Conservation (phyloP, 208 protist species). For the Leishmania turanica region DNA sequence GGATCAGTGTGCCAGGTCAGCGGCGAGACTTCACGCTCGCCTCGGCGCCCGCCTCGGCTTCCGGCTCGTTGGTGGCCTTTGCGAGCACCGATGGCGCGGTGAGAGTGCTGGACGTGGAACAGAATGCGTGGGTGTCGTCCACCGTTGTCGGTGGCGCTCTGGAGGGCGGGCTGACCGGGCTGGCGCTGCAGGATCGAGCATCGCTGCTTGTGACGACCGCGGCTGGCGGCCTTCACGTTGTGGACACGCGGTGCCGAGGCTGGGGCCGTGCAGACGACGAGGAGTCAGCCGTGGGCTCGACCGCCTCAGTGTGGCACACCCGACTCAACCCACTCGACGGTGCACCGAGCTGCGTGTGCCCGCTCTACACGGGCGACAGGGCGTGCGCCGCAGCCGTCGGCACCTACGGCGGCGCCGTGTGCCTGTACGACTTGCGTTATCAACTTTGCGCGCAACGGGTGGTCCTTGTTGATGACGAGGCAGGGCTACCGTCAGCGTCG, state of each 20-base stretch:
- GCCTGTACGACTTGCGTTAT: slow-evolving; percentile 79
- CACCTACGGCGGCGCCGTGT: slow-evolving; percentile 45
- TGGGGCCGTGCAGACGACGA: neutral
- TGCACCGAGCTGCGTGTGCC: slow-evolving; percentile 39
- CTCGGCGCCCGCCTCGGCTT: neutral
- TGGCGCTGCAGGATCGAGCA: slow-evolving; percentile 25
- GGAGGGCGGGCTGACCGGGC: slow-evolving; percentile 39
- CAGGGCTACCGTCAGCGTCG: neutral
- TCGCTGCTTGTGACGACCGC: slow-evolving; percentile 48
- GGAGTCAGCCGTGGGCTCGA: neutral
- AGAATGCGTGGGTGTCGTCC: slow-evolving; percentile 33
- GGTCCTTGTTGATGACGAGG: neutral
- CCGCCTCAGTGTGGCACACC: slow-evolving; percentile 39
- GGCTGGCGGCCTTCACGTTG: slow-evolving; percentile 33
- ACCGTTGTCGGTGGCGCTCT: slow-evolving; percentile 7
- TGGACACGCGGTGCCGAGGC: slow-evolving; percentile 30
- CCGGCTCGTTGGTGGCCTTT: slow-evolving; percentile 26
- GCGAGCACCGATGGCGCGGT: slow-evolving; percentile 55
- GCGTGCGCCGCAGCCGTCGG: slow-evolving; percentile 45
- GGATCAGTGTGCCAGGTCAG: slow-evolving; percentile 8
- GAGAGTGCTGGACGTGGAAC: slow-evolving; percentile 39
- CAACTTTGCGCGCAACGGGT: slow-evolving; percentile 40
- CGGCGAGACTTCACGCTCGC: neutral
- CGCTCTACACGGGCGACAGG: slow-evolving; percentile 33
- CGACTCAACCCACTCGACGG: slow-evolving; percentile 34